Evolutionary conservation across 805 yeast genomes (phyloP), one percentile per base, ranked within the genome.

Genomic region (Starmerella roubikii): DNA sequence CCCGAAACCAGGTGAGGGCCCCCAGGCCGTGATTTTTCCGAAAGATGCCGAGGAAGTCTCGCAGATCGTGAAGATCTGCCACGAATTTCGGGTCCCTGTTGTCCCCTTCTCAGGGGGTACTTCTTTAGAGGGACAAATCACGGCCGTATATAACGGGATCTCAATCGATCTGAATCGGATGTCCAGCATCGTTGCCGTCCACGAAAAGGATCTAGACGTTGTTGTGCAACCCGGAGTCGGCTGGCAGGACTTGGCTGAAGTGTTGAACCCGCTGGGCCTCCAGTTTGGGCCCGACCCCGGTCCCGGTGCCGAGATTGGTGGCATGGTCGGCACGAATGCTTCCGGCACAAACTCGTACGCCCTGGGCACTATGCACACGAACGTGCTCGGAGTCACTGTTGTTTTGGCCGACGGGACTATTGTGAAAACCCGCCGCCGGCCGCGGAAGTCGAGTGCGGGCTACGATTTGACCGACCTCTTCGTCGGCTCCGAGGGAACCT

Each of bases 251-350:
- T 23, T 45, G 41, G 78, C 76, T 48, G 84, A 77, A 26, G 68
- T 61, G 45, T 62, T 82, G 42, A 58, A 54, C 15, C 69, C 64
- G 15, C 54, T 67, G 42, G 74, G 72, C 1, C 63, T 80, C 35
- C 63, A 74, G 62, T 79, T 82, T 54, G 91, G 88, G 0, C 85
- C 91, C 3, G 93, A 82, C 56, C 93, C 93, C 1, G 93, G 93
- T 10, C 82, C 86, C 43, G 88, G 88, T 15, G 94, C 93, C 2
- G 66, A 76, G 40, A 74, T 82, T 44, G 91, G 84, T 27, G 93
- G 93, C 4, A 81, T 82, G 91, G 74, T 79, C 30, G 81, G 73
- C 19, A 81, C 48, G 11, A 39, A 40, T 16, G 39, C 44, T n/a
- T 39, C 44, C 22, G 48, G 48, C 11, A 45, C 48, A 85, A 81